Base-by-base conservation (phyloP, 2,329 filamentous ascomycete genomes). In the Penicillium olsonii region DNA sequence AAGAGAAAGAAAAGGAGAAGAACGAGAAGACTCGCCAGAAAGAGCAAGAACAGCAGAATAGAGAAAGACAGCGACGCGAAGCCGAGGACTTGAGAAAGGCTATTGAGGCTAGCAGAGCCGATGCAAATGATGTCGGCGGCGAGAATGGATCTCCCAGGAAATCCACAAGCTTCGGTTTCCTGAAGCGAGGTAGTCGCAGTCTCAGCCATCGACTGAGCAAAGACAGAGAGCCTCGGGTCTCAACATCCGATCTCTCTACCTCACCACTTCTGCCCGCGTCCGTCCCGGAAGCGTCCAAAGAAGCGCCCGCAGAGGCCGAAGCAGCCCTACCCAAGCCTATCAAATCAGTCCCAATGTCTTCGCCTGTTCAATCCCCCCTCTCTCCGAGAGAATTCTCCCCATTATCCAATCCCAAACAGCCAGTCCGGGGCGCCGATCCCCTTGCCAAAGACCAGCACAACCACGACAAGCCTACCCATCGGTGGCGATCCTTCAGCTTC, bases 111-210 rank as follows among this genome's bases (percentile, higher is more conserved):
- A 89, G 85, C 71, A 88, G 82, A 66, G 77, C 78, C 52, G 78
- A 80, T 8, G 82, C 84, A 9, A 78, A 75, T 2, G 81, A 85
- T 29, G 81, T 67, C 33, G 65, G 65, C 34, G 56, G 54, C 7
- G 66, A 69, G 15, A 63, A 61, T 31, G 63, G 59, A 5, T 76
- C 83, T 6, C 58, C 64, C 18, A 71, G 67, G 42, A 70, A 68
- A 19, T 57, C 69, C 8, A 59, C 67, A 42, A 70, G 75, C 7
- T 73, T 94, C 35, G 84, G 83, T 61, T 79, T 88, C 37, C 84
- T 88, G 56, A 82, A 85, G 59, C 80, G 85, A 46, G 84, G 84
- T 9, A 90, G 86, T 68, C 92, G 89, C 74, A 91, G 88, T 55
- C 81, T 95, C 75, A 83, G 88, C 41, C 83, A 86, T 55, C 90